A percentile compares a stretch with the other conserved stretches of the same genome.
phyloP scores from a whole-genome alignment of 306 rosid species.

The Inga leiocalycina region DNA sequence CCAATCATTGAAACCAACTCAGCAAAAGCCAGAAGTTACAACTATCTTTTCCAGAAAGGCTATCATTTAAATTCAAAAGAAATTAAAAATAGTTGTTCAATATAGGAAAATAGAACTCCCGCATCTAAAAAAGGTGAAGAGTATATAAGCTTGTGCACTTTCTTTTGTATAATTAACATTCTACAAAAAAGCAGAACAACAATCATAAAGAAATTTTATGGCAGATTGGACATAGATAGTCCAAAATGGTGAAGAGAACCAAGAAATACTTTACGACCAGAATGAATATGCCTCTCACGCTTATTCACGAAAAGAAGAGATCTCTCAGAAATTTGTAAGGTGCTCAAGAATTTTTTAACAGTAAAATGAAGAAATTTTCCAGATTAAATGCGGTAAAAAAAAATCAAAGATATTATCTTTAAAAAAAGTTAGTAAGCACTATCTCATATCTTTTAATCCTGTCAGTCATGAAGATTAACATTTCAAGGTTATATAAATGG shows the following conservation, averaged over 20 bases:
- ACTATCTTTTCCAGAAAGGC: neutral
- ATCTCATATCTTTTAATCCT: too few relatives aligned
- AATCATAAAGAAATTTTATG: neutral
- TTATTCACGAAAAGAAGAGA: neutral
- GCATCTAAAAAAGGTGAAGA: too few relatives aligned
- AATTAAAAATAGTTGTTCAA: neutral
- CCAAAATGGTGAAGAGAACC: neutral
- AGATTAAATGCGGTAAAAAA: too few relatives aligned
- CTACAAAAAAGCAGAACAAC: neutral
- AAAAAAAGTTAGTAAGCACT: too few relatives aligned
- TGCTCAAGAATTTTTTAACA: neutral
- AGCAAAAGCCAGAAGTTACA: neutral
- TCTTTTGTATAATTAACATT: too few relatives aligned
- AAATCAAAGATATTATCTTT: neutral
- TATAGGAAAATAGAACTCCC: too few relatives aligned
- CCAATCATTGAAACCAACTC: neutral
- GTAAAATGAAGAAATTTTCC: neutral
- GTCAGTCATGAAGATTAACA: slow-evolving; percentile 6
- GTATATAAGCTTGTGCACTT: too few relatives aligned
- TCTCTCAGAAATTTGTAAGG: neutral
- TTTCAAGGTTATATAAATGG: neutral
- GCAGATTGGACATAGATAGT: too few relatives aligned
- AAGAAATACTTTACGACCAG: neutral
- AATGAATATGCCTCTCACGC: neutral
- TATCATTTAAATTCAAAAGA: neutral